Evolutionary conservation across 1,284 basidiomycete genomes (phyloP).

Genomic region (Austropuccinia psidii): DNA sequence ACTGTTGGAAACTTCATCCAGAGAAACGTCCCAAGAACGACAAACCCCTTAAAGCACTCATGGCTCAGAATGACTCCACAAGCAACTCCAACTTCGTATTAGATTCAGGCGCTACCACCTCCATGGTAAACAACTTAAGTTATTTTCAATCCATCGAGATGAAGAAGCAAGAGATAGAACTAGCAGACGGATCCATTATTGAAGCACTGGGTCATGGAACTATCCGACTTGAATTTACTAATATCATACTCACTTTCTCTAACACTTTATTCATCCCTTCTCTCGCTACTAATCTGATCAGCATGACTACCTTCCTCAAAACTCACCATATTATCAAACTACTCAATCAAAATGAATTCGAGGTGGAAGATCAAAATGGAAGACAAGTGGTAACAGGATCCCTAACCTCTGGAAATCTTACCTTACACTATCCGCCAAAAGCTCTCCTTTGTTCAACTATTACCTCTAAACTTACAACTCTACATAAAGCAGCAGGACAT

Average conservation of each 20-base stretch:
- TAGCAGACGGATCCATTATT: neutral
- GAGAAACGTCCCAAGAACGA: no score
- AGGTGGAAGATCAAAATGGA: neutral
- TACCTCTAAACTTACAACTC: neutral
- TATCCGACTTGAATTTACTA: neutral
- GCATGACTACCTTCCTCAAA: neutral
- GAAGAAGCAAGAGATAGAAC: neutral
- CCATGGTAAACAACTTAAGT: neutral
- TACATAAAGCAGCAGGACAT: neutral
- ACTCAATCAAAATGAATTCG: neutral
- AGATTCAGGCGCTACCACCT: slow-evolving; percentile 6
- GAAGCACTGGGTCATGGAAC: neutral
- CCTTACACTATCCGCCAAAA: neutral
- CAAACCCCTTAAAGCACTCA: no score
- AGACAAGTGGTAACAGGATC: neutral
- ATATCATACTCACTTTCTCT: neutral
- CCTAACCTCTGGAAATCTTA: neutral
- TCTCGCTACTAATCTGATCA: neutral
- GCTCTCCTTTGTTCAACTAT: neutral
- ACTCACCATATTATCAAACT: neutral
- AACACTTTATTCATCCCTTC: neutral
- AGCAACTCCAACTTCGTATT: no score
- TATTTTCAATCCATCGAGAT: neutral
- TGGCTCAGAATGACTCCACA: no score
- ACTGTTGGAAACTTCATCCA: no score